Conservation (phyloP, 306 rosid genomes). For the Medicago lupulina region DNA sequence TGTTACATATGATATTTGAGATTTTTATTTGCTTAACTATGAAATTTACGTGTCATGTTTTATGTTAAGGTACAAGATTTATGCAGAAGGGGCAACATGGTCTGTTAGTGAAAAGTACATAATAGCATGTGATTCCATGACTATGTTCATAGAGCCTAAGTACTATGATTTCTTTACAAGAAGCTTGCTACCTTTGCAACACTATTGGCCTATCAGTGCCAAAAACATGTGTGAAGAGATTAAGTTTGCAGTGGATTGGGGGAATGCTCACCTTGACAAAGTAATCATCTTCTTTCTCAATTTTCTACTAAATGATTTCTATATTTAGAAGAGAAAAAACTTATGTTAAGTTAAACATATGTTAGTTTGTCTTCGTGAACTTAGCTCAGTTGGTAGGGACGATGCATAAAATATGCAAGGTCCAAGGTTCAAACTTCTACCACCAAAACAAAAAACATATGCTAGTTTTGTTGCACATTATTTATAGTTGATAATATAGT, state of each 20-base stretch:
- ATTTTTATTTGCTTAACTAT: conserved; percentile 3
- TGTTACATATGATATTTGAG: not conserved
- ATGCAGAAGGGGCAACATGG: conserved; percentile 60
- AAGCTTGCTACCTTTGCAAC: conserved; percentile 48
- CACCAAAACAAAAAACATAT: too few relatives aligned
- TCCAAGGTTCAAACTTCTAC: too few relatives aligned
- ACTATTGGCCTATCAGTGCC: conserved; percentile 55
- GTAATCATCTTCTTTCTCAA: conserved; percentile 41
- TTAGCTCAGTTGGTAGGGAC: too few relatives aligned
- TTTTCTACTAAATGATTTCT: not conserved
- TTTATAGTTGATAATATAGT: too few relatives aligned
- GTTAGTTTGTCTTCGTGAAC: too few relatives aligned
- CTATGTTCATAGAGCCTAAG: conserved; percentile 48
- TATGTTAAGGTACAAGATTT: conserved; percentile 58
- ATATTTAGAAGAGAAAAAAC: too few relatives aligned
- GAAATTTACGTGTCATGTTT: not conserved
- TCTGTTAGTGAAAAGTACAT: conserved; percentile 65
- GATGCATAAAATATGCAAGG: too few relatives aligned
- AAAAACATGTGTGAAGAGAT: conserved; percentile 49
- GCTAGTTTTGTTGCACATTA: too few relatives aligned
- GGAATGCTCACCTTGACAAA: conserved; percentile 45
- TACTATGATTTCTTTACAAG: conserved; percentile 58
- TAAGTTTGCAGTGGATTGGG: conserved; percentile 61
- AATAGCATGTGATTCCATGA: conserved; percentile 62
- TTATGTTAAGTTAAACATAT: too few relatives aligned